Base-by-base conservation (phyloP, 2,329 filamentous ascomycete species). In the Davidsoniella virescens region DNA sequence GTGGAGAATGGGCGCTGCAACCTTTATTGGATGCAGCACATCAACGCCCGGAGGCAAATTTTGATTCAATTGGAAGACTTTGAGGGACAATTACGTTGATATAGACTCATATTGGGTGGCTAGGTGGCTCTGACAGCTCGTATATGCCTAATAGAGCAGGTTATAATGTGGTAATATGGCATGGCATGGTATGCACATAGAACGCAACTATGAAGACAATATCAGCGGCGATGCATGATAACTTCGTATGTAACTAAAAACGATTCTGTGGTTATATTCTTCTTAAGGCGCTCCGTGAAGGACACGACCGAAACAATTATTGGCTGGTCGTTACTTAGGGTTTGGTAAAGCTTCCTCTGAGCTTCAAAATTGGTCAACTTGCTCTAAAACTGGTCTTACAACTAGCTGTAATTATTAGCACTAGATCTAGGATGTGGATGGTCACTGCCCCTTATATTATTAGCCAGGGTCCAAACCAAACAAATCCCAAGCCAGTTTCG, bases 401-500 rank as follows among this genome's bases (percentile, higher is more conserved):
- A 26, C 42, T 12, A 26, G 16, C n/a, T 9, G 14, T 9, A 20
- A 7, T 6, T 25, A 18, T 23, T 44, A 16, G 25, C 5, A 44
- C 7, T 40, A 20, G 18, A 16, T 12, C n/a, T 14, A 40, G 10
- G 26, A 16, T 23, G 23, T 42, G 29, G 38, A 26, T 41, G 17
- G 26, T 33, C 40, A 25, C 12, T 42, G 39, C 40, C 47, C 47
- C 41, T 38, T 44, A 50, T 50, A 50, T 44, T 44, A 44, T 36
- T 38, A 50, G 40, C 38, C 40, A 50, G 47, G 47, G 47, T 36
- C 40, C 39, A 26, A 44, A 44, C 47, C 47, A 49, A 29, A 43
- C 40, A 46, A 50, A 50, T 29, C 47, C 33, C 25, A 26, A 18
- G 18, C 44, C 44, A 47, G 39, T 20, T 20, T 47, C 47, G 20